These are phyloP conservation scores for Apiotrichum mycotoxinovorans DNA, from an alignment of 1,284 basidiomycete genomes.

Conservation along the genomic window DNA sequence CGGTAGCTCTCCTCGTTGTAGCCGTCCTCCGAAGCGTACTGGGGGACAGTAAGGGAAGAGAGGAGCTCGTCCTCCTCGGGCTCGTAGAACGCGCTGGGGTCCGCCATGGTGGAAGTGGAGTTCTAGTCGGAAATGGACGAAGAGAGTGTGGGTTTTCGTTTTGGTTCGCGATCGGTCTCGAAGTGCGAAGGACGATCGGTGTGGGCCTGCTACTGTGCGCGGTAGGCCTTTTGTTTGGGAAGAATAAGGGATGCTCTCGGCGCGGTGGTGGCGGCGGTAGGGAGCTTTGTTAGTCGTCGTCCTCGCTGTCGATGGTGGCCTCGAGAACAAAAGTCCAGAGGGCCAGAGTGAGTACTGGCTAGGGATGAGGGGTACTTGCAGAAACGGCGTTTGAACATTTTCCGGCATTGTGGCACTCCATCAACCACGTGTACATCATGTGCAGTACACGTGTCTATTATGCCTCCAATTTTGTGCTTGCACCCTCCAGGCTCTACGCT, in stretches of 20 bases:
- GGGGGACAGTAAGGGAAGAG: conserved; percentile 41
- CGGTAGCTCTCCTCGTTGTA: conserved; percentile 41
- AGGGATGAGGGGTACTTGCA: not conserved
- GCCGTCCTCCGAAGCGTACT: conserved; percentile 26
- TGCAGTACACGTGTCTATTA: too few relatives aligned
- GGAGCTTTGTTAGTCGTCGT: not conserved
- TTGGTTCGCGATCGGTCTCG: too few relatives aligned
- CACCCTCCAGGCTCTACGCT: too few relatives aligned
- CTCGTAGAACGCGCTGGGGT: conserved; percentile 49
- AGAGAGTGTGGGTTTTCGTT: not conserved
- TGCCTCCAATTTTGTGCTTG: too few relatives aligned
- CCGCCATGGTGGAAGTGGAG: conserved; percentile 36
- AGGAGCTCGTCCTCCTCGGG: conserved; percentile 48
- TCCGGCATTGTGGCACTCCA: not conserved
- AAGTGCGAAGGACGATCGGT: not conserved
- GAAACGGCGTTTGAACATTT: not conserved
- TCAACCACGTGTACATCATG: too few relatives aligned
- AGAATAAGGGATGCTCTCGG: not conserved
- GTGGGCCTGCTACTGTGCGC: not conserved
- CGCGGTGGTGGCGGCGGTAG: not conserved
- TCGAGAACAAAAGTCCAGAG: not conserved
- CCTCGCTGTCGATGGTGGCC: not conserved
- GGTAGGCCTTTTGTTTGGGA: not conserved
- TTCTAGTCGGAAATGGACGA: not conserved
- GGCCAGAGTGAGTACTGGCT: too few relatives aligned